Base-by-base conservation (phyloP, 2,329 filamentous ascomycete species). In the Podosphaera xanthii region DNA sequence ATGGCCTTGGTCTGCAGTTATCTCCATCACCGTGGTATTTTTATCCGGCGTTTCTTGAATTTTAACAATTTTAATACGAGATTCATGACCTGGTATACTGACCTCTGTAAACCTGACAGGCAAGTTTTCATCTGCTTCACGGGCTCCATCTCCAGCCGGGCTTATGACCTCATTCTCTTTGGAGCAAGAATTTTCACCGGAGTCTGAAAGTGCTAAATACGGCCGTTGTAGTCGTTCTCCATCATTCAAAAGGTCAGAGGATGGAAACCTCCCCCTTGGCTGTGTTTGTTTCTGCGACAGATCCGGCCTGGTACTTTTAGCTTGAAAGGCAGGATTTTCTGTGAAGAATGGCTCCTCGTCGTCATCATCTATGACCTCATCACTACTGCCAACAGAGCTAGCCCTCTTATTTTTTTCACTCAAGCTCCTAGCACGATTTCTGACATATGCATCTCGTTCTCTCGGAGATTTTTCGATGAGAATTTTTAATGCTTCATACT, bases 181-280 rank as follows among this genome's bases (percentile, higher is more conserved):
- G 68, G 76, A 75, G 67, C 82, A 81, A 65, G 70, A 65, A 61
- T 72, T 70, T 71, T 83, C 81, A 76, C 87, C 94, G 76, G 86
- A 87, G 62, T 86, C 85, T 69, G 86, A 88, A 69, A 83, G 76
- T 69, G 85, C 81, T 69, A 80, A 82, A 73, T 89, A 84, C 81
- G 88, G 82, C 77, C 86, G 83, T 75, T 87, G 83, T 70, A 81
- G 74, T 62, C 58, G 59, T 34, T 61, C 58, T 48, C 77, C 75
- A 71, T 89, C 86, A 71, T 94, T 79, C 75, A 89, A 82, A 67
- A 97, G 76, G 76, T 96, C 90, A 73, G 87, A 94, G 73, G 87
- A 94, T 73, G 91, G 91, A 75, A 98, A 98, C 72, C 90, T 83
- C 76, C 91, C 91, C 83, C 90, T 91, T 82, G 88, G 83, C 78